These are phyloP conservation scores for Veloboletus limbatus DNA, from an alignment of 1,284 basidiomycete genomes.

Conservation along the genomic window DNA sequence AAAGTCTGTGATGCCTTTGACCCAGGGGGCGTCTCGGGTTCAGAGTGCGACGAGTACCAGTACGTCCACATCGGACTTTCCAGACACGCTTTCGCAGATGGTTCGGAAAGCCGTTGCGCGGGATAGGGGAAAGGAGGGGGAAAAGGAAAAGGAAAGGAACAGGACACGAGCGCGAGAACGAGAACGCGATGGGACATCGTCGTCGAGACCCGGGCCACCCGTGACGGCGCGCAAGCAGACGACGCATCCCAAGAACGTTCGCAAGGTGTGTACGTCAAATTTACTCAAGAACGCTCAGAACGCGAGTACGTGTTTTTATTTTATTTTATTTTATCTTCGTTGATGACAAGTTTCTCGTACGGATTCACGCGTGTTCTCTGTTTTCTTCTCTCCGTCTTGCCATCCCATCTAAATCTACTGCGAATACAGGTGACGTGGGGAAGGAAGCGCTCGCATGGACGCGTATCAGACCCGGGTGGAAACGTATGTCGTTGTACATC, in stretches of 20 bases:
- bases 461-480: conserved; percentile 14
- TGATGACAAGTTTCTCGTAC: too few relatives aligned
- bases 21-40: neutral
- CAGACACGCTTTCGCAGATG: conserved; percentile 17
- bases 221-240: conserved; percentile 25
- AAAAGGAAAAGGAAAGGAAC: neutral
- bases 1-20: neutral
- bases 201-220: neutral
- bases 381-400: neutral
- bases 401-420: neutral
- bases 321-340: neutral
- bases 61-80: conserved; percentile 17
- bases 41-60: conserved; percentile 7
- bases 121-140: conserved; percentile 8
- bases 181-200: neutral
- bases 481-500: conserved; percentile 11
- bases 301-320: conserved; percentile 12
- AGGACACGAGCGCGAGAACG: neutral
- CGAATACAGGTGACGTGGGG: conserved; percentile 3
- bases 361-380: neutral
- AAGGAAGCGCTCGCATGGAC: conserved; percentile 16
- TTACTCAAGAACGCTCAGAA: conserved; percentile 21
- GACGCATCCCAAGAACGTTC: conserved; percentile 4
- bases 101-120: conserved; percentile 5
- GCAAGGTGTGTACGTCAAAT: conserved; percentile 10